Base-by-base conservation (phyloP, 306 rosid genomes). In the Potentilla sterilis region DNA sequence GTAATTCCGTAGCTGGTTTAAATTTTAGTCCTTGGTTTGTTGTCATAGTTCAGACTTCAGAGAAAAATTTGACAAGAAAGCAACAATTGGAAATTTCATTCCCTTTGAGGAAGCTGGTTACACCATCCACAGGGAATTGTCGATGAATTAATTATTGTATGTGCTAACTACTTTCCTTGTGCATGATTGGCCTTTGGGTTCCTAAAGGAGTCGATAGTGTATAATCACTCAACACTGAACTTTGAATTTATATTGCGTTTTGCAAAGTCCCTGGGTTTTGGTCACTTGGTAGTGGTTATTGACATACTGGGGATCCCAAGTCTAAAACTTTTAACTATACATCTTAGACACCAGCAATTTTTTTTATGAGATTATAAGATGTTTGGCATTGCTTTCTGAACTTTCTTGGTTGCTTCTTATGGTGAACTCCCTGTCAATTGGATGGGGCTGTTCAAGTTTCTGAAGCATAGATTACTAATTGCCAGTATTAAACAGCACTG, bases 371-470 rank as follows among this genome's bases (percentile, higher is more conserved):
- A 37, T 41, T 41, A 14, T 4, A 35, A 12, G n/a, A 37, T 37
- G 64, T 52, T 54, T 52, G 51, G 24, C 22, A 40, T 37, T 13
- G 9, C 18, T 54, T 72, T 54, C 5, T 12, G 3, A 28, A 28
- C 28, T 28, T 65, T 65, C 15, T 38, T 38, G 47, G 47, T 65
- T 65, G 69, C 69, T 65, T 16, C 69, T 65, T 65, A 9, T 65
- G 69, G 69, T 65, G 47, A 37, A 65, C 15, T 65, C 69, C 69
- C 44, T 65, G 14, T 38, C 2, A 38, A 19, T 65, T 37, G 69
- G 69, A 38, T 65, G 48, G 69, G 48, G 28, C 7, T 16, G 47
- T 38, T 65, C 69, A 65, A 65, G 69, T 65, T 38, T 65, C 69
- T 32, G 28, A 65, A 38, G 28, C 69, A 19, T 9, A 65, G 47